Base-by-base conservation (phyloP, 2,329 filamentous ascomycete genomes). In the Sporothrix schenckii region DNA sequence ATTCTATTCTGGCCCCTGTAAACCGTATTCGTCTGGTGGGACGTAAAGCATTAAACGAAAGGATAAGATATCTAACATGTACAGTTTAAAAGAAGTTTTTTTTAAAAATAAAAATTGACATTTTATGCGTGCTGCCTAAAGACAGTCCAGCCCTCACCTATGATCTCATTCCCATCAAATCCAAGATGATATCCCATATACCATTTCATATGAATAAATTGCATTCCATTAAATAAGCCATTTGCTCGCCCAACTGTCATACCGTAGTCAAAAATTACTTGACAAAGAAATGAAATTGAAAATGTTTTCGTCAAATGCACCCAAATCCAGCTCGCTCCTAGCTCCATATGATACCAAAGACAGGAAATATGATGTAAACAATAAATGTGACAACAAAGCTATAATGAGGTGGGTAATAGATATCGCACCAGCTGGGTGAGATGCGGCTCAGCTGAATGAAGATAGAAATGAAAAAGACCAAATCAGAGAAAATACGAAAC, bases 251-350 rank as follows among this genome's bases (percentile, higher is more conserved):
- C 4, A 30, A 16, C 52, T 34, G 34, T 24, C 52, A 27, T 30
- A 54, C 24, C 4, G 2, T 30, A 9, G 21, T 16, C 21, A 34
- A n/a, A 7, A 39, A 9, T 1, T 56, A 19, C 39, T 24, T 19
- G 34, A 56, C 41, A 49, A 52, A 14, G 27, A 21, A 34, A 14
- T 39, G 4, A 44, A 34, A 14, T 50, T 52, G 24, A 30, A 49
- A 39, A 56, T 30, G 53, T 14, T 63, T 53, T 61, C 67, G 56
- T 61, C 13, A 69, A 39, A 44, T 27, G 19, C n/a, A n/a, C n/a
- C 39, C 30, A 56, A 21, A 16, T 63, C 58, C 39, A 6, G 30
- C 27, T 47, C 39, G 39, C 58, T 63, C 58, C 58, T 47, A 11
- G 21, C 39, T 47, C 1, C 16, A 10, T 13, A 63, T 27, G 24